phyloP scores from a whole-genome alignment of 1,284 basidiomycete genomes.

The Rhizoctonia solani region DNA sequence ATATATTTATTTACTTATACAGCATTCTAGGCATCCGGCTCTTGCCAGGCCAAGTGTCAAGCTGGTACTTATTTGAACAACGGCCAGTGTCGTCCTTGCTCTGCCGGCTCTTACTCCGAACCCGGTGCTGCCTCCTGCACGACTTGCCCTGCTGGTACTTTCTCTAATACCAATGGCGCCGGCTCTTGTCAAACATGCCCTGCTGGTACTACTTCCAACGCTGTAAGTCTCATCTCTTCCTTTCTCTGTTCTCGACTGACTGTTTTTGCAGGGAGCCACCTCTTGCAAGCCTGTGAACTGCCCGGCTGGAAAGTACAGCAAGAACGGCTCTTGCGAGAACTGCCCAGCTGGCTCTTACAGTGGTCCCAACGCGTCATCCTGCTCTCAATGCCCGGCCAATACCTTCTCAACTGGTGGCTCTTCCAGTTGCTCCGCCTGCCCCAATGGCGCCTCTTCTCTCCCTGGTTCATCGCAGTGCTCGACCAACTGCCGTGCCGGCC shows the following conservation, averaged over 20 bases:
- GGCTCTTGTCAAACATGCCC: neutral
- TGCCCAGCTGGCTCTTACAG: slow-evolving; percentile 14
- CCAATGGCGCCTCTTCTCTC: neutral
- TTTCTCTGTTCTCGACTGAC: neutral
- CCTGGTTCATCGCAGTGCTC: slow-evolving; percentile 20
- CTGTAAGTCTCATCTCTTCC: neutral
- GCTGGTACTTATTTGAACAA: slow-evolving; percentile 18
- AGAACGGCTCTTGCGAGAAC: neutral
- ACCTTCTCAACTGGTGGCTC: slow-evolving; percentile 23
- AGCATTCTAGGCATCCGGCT: neutral
- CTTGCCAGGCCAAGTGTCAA: neutral
- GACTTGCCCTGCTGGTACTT: slow-evolving; percentile 8
- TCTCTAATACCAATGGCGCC: neutral
- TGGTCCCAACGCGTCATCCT: slow-evolving; percentile 7
- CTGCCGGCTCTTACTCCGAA: neutral
- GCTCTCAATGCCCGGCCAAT: slow-evolving; percentile 7
- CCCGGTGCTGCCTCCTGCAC: neutral
- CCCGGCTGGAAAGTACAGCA: slow-evolving; percentile 11
- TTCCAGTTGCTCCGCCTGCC: neutral
- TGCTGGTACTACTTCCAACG: neutral
- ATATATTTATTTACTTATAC: neutral
- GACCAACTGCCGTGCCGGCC: neutral
- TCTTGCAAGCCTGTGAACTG: slow-evolving; percentile 1
- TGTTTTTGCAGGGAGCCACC: neutral
- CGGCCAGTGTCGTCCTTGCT: slow-evolving; percentile 2